phyloP scores from a whole-genome alignment of 345 rosid species.

The Pugionium dolabratum region DNA sequence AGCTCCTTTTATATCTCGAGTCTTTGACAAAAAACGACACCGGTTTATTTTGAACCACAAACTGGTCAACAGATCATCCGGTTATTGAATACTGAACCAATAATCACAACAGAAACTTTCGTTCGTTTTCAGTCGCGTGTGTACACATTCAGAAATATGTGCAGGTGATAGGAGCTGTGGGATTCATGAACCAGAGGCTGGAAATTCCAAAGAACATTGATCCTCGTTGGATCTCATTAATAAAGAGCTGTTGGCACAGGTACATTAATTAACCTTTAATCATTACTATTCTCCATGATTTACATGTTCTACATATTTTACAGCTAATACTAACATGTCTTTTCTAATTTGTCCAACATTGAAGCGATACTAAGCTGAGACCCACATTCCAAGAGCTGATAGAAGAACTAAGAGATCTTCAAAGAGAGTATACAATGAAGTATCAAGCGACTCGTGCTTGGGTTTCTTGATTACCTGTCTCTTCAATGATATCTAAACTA shows the following conservation, averaged over 20 bases:
- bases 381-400: conserved; percentile 88
- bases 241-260: conserved; percentile 97
- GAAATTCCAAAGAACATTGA: conserved; percentile 82
- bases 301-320: neutral
- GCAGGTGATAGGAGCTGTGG: conserved; percentile 41
- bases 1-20: too few species aligned
- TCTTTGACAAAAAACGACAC: too few species aligned
- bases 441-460: conserved; percentile 67
- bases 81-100: too few species aligned
- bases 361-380: conserved; percentile 69
- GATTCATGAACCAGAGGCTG: conserved; percentile 91
- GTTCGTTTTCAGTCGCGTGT: too few species aligned
- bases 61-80: too few species aligned
- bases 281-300: neutral
- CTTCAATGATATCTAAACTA: conserved; percentile 46
- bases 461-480: conserved; percentile 46
- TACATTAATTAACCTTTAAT: conserved; percentile 27
- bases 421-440: conserved; percentile 61
- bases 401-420: conserved; percentile 77
- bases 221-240: conserved; percentile 76
- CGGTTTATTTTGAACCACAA: too few species aligned
- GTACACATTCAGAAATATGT: conserved; percentile 42
- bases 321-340: conserved; percentile 6
- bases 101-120: too few species aligned
- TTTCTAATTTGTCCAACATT: too few species aligned